Base-by-base conservation (phyloP, 2,329 filamentous ascomycete genomes). In the Pseudocercospora vitis region DNA sequence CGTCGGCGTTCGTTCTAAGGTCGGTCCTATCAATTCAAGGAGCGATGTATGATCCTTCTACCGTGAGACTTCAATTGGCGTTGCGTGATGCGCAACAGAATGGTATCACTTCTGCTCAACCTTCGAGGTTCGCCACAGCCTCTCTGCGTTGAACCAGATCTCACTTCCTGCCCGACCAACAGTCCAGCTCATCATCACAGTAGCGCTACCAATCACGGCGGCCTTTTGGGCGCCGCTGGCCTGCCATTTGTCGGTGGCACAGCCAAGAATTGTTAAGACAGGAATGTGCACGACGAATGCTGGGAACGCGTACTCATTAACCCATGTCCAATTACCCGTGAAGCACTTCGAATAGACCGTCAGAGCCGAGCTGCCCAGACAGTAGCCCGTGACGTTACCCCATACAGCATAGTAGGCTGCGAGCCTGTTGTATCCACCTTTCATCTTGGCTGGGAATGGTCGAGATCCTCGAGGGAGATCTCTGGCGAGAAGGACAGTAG, bases 231-330 rank as follows among this genome's bases (percentile, higher is more conserved):
- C 40, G 7, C 37, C 26, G 6, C 40, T 31, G 7, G 39, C 23
- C 19, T 28, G 16, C 39, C 49, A 52, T 21, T 24, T 45, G 23
- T 52, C 49, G 14, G 49, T 52, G 2, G 29, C 39, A 21, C 39
- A 24, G 8, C 49, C 49, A 7, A 52, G 12, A 3, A 46, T 16
- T 12, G 49, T 52, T 12, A 52, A 23, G 3, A 52, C 39, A 16
- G 49, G 49, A 18, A 52, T 52, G 24, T 52, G 49, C 3, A 52
- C 39, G 4, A 46, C 19, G 29, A 52, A 52, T 2, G 49, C 49
- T 3, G 49, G 18, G 28, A 46, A 52, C 3, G 49, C 49, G 16
- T 33, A 24, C 7, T 44, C 40, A 19, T 52, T 52, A 7, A 52
- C 19, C 18, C 19, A 37, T 16, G 14, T 12, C 48, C 48, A 50